phyloP scores from a whole-genome alignment of 148 eudicot species.

The Rheum nobile region DNA sequence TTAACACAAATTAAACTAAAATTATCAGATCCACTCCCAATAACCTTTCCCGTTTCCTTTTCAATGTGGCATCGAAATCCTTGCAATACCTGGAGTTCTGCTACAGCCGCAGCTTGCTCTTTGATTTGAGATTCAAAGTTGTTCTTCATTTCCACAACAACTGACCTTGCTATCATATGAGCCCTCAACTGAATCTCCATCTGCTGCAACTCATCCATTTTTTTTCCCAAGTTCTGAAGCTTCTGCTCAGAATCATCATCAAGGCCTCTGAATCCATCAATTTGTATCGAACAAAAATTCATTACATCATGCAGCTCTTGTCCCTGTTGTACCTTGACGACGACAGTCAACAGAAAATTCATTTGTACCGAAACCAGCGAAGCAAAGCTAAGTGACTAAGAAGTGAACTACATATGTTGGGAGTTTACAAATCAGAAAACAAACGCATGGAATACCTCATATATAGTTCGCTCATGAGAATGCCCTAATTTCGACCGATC shows the following conservation, averaged over 20 bases:
- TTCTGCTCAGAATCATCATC: constrained; percentile 50
- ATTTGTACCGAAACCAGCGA: not conserved
- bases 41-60: not conserved
- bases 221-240: constrained; percentile 42
- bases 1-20: not conserved
- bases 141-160: constrained; percentile 48
- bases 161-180: constrained; percentile 59
- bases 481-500: constrained; percentile 68
- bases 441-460: constrained; percentile 52
- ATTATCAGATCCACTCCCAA: not conserved
- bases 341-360: constrained; percentile 9
- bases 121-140: constrained; percentile 52
- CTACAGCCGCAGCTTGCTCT: constrained; percentile 44
- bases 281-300: constrained; percentile 51
- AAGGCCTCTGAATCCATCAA: constrained; percentile 47
- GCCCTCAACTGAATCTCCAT: constrained; percentile 77
- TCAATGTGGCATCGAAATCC: not conserved
- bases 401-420: not conserved
- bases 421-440: not conserved
- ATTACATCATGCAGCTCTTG: constrained; percentile 51
- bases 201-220: constrained; percentile 65
- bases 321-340: constrained; percentile 63
- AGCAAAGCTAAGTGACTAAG: not conserved
- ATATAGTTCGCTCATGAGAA: constrained; percentile 61
- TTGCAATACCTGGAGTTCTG: constrained; percentile 56